Evolutionary conservation across 805 yeast species (phyloP).

Genomic region (Monosporozyma aerobia): DNA sequence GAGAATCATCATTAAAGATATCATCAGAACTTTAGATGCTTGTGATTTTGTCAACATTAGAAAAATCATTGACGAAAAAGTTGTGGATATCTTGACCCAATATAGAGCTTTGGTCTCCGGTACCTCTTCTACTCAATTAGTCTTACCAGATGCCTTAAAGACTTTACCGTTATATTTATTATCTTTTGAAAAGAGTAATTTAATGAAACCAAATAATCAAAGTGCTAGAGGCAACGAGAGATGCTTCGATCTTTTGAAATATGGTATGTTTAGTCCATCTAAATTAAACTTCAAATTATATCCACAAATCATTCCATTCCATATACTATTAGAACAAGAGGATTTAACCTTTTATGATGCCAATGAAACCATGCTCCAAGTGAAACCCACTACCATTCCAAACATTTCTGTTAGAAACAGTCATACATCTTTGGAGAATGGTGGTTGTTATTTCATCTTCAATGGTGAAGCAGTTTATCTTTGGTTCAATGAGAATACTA

Average conservation of each 20-base stretch:
- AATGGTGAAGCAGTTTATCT: conserved; percentile 52
- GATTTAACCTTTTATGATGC: conserved; percentile 44
- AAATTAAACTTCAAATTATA: conserved; percentile 58
- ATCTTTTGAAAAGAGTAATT: conserved; percentile 58
- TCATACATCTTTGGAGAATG: conserved; percentile 38
- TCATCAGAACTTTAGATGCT: conserved; percentile 32
- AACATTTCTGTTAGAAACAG: conserved; percentile 33
- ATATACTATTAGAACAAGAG: conserved; percentile 43
- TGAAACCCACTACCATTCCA: conserved; percentile 36
- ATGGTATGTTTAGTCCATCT: conserved; percentile 41
- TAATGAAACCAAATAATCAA: conserved; percentile 37
- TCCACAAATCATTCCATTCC: conserved; percentile 72
- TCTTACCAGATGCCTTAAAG: conserved; percentile 73
- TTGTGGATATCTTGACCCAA: conserved; percentile 48
- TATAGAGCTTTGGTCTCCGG: conserved; percentile 43
- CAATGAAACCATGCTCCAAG: conserved; percentile 34
- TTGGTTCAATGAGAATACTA: conserved; percentile 63
- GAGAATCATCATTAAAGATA: conserved; percentile 45
- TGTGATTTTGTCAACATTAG: conserved; percentile 41
- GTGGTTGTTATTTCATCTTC: conserved; percentile 73
- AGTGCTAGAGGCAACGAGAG: conserved; percentile 53
- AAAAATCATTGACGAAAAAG: conserved; percentile 42
- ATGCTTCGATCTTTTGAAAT: conserved; percentile 38
- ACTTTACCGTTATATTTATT: conserved; percentile 60
- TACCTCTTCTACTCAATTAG: conserved; percentile 40